Percentiles rank a stretch among this genome's conserved stretches.
Evolutionary conservation across 1,139 yeast genomes (phyloP).

Genomic region (Pichia sp.): DNA sequence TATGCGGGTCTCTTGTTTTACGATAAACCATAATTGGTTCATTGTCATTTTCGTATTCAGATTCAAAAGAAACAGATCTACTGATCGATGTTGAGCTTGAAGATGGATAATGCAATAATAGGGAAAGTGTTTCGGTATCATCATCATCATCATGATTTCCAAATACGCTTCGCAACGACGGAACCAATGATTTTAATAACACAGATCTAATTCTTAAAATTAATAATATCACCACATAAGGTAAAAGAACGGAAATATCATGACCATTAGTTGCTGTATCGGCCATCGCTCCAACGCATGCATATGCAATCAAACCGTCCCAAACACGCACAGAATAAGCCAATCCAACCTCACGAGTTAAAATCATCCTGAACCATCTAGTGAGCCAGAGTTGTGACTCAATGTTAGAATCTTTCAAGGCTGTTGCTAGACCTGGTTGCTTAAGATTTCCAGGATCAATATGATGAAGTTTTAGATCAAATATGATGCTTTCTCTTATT

Average conservation of each 20-base stretch:
- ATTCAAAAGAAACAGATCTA: neutral
- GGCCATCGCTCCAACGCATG: slow-evolving; percentile 16
- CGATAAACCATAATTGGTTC: slow-evolving; percentile 7
- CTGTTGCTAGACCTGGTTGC: slow-evolving; percentile 39
- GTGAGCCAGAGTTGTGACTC: slow-evolving; percentile 66
- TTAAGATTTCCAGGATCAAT: slow-evolving; percentile 29
- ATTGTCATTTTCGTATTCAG: neutral
- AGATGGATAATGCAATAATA: slow-evolving; percentile 55
- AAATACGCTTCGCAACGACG: neutral
- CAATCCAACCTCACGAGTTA: slow-evolving; percentile 55
- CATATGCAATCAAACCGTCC: slow-evolving; percentile 50
- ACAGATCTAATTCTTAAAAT: slow-evolving; percentile 42
- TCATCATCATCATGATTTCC: slow-evolving; percentile 31
- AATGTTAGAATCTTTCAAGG: slow-evolving; percentile 32
- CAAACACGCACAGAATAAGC: slow-evolving; percentile 42
- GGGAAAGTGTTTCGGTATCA: slow-evolving; percentile 54
- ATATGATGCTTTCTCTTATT: slow-evolving; percentile 35
- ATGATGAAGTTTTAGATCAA: slow-evolving; percentile 40
- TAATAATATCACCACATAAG: slow-evolving; percentile 46
- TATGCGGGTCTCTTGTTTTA: neutral
- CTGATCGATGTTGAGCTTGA: neutral
- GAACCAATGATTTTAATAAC: slow-evolving; percentile 7
- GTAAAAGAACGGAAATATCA: slow-evolving; percentile 37
- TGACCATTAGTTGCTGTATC: slow-evolving; percentile 9
- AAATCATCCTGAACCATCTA: slow-evolving; percentile 52